A percentile compares a stretch with the other conserved stretches of the same genome.
phyloP scores from a whole-genome alignment of 192 early-diverging fungal genomes.

The Paraglomus brasilianum region DNA sequence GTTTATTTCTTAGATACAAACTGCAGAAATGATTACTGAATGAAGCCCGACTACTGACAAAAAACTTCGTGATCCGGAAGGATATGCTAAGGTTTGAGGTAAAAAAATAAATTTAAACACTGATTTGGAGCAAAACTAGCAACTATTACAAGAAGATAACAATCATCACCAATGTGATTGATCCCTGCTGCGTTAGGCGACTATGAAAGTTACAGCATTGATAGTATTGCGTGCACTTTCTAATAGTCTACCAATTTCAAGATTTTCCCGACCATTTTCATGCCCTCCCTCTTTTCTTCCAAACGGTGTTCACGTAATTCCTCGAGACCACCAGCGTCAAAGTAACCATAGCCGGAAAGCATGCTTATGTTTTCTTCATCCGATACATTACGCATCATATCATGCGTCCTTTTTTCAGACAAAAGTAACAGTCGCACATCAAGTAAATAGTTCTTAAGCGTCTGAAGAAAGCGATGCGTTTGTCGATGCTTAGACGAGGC shows the following conservation, averaged over 20 bases:
- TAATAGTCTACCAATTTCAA: slow-evolving; percentile 33
- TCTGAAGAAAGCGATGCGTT: slow-evolving; percentile 43
- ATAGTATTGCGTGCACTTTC: too few species aligned
- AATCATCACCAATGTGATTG: too few species aligned
- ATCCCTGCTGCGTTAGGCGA: too few species aligned
- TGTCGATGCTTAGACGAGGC: slow-evolving; percentile 52
- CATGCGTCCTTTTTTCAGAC: slow-evolving; percentile 41
- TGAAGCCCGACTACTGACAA: too few species aligned
- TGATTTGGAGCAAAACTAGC: too few species aligned
- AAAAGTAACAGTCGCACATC: slow-evolving; percentile 40
- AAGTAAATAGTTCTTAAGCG: slow-evolving; percentile 40
- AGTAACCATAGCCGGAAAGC: slow-evolving; percentile 43
- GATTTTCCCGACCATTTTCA: slow-evolving; percentile 26
- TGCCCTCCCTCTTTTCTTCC: slow-evolving; percentile 19
- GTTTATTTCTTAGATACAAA: too few species aligned
- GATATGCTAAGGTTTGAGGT: too few species aligned
- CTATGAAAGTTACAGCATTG: too few species aligned
- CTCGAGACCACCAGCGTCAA: slow-evolving; percentile 39
- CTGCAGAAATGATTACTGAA: too few species aligned
- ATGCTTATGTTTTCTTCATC: slow-evolving; percentile 34
- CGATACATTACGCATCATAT: slow-evolving; percentile 28
- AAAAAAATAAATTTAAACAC: too few species aligned
- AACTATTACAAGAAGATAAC: too few species aligned
- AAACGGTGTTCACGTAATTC: slow-evolving; percentile 15
- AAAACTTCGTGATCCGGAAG: too few species aligned